Base-by-base conservation (phyloP, 2,329 filamentous ascomycete species). In the Colletotrichum australisinense region DNA sequence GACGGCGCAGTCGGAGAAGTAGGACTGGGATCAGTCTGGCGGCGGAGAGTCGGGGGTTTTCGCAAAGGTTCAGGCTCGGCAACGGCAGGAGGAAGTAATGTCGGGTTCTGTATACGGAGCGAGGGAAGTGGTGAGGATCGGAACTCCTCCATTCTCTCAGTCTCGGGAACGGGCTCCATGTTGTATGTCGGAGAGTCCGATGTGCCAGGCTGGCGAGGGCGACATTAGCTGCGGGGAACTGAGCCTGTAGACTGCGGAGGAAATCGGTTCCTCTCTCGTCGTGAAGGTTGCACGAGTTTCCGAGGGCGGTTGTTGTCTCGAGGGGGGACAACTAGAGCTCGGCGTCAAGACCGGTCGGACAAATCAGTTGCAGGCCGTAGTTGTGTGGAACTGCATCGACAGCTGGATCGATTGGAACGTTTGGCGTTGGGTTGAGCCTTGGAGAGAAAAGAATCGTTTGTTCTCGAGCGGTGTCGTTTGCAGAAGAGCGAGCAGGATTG, bases 101-200 rank as follows among this genome's bases (percentile, higher is more conserved):
- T 75, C 59, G 77, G 77, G 72, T 82, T 84, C 69, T 86, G 86
- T 28, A 89, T 81, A 73, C 88, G 87, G 57, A 91, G 81, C 35
- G 84, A 86, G 52, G 89, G 88, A 49, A 91, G 83, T 76, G 89
- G 89, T 65, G 89, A 87, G 67, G 89, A 83, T 74, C 86, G 88
- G 79, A 92, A 93, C 80, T 90, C 89, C 85, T 92, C 90, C 88
- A 93, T 90, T 76, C 90, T 87, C 85, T 92, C 89, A 63, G 90
- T 91, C 84, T 93, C 91, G 76, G 91, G 91, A 78, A 93, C 91
- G 72, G 90, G 89, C 82, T 93, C 91, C 91, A 93, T 93, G 77
- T 77, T 81, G 80, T 74, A 42, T 35, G 28, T 75, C 68, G 68
- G 68, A 58, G 52, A 35, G 22, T 58, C 72, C 72, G 68, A 63